Base-by-base conservation (phyloP, 202 grass and related monocot genomes). In the Carex arenaria region DNA sequence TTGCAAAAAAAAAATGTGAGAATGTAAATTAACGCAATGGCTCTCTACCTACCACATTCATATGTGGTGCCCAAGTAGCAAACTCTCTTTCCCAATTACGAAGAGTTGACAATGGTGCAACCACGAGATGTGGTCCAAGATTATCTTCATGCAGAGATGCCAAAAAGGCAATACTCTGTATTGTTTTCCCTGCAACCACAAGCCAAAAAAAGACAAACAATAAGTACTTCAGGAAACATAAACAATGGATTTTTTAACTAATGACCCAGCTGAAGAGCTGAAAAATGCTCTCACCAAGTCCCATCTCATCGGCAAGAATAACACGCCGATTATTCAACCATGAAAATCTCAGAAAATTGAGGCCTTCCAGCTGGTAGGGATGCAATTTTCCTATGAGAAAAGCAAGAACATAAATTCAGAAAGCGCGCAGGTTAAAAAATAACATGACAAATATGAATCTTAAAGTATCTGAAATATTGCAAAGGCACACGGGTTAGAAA, bases 141-240 rank as follows among this genome's bases (percentile, higher is more conserved):
- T 89, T 96, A 67, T 99, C 90, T 90, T 91, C 88, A 64, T 90
- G 90, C 36, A 99, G 66, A 80, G 96, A 92, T 79, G 89, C 93
- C 68, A 99, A 62, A 91, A 99, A 96, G 78, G 96, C 96, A 87
- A 99, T 99, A 82, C 96, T 99, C 72, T 99, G 96, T 93, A 99
- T 99, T 6, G 96, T 99, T 90, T 99, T 99, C 52, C 96, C 96
- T 99, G 87, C n/a, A 85, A 57, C 77, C 68, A 64, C 32, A 64
- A 22, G 17, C 9, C 77, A 40, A 52, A 80, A 31, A 78, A 81
- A 79, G 63, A 26, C 82, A 52, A 42, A 31, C 61, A 57, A 87
- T 72, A 88, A 80, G 67, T 53, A 89, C 5, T 64, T 70, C 7
- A 86, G 83, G 70, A 49, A 84, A 76, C 53, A 81, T n/a, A 53